Evolutionary conservation across 768 basidiomycete genomes (phyloP), one percentile per base, ranked within the genome.

Genomic region (Tricholoma sp.): DNA sequence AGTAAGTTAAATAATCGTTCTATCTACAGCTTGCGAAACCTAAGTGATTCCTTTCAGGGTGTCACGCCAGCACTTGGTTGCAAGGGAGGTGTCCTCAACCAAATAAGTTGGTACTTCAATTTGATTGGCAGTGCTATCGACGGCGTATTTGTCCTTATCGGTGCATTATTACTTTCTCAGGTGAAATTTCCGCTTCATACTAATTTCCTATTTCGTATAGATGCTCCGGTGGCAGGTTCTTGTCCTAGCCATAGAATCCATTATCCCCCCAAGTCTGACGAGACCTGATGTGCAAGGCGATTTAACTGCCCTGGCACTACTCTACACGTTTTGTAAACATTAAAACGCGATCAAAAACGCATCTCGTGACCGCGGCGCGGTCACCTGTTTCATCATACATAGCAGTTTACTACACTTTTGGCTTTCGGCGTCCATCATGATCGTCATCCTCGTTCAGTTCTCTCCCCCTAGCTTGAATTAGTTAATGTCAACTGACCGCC

Each of bases 51-150:
- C 52, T 22, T 47, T 21, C n/a, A 83, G 79, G 78, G 77, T 24
- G 74, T 76, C 54, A 83, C 76, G 2, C 75, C 75, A 21, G 66
- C 71, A 35, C 67, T 75, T 50, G 64, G 68, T 32, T 76, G 75
- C 61, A 61, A 50, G 3, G 67, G 67, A 7, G 58, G 65, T 5
- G 58, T 60, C 19, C 55, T 76, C 49, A 72, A 69, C 46, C 61
- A 65, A 29, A 81, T 86, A 51, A 77, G 75, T 52, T 88, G 80
- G 78, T 86, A 86, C 67, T 85, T 83, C 72, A 78, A 88, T 63
- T 57, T 86, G 56, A 71, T 76, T 64, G 87, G 88, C 43, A 86
- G 85, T 16, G 64, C 81, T 27, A 77, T 88, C 50, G 86, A 89
- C 64, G 88, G 88, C 14, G 62, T 63, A 3, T 88, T 88, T 58